Evolutionary conservation across 192 early-diverging fungal species (phyloP), one percentile per base, ranked within the genome.

Genomic region (Coemansia sp.): DNA sequence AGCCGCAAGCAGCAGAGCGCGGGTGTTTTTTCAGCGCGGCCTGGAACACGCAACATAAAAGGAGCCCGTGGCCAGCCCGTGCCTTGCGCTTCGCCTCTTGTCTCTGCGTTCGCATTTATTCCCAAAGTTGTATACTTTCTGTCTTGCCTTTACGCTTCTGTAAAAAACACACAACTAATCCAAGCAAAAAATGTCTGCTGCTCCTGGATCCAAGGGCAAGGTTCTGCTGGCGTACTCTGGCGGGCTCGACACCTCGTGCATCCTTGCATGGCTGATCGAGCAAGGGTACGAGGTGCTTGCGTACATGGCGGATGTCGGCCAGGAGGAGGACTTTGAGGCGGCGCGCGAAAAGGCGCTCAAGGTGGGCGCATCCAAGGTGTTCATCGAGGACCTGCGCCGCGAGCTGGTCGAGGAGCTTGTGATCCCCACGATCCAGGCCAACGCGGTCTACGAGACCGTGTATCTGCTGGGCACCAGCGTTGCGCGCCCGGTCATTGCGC

Each of bases 241-340:
- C 70, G 97, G 96, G 63, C 90, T 99, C 58, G 97, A 99, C 81
- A 99, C 97, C 53, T 99, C 97, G 64, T 98, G 96, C 86, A 99
- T 99, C 76, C 91, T 99, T 56, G 97, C 89, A 14, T 99, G 96
- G 96, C 88, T 99, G 60, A 92, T 97, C 70, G 97, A 99, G 66
- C 86, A 98, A 85, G 95, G 96, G 63, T 99, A 95, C 85, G 96
- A 99, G 71, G 96, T 98, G 41, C 83, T 97, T 57, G 91, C 92
- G 61, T 99, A 94, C 86, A 94, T 99, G 92, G 97, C 96, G 62
- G 89, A 99, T 83, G 92, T 99, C 64, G 97, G 97, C 52, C 97
- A 99, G 83, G 96, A 98, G 75, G 96, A 99, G 78, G 97, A 99
- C 81, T 98, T 98, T 78, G 94, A 96, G 52, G 95, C 92, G 41